phyloP scores from a whole-genome alignment of 768 basidiomycete genomes.

The Gyrodon lividus region DNA sequence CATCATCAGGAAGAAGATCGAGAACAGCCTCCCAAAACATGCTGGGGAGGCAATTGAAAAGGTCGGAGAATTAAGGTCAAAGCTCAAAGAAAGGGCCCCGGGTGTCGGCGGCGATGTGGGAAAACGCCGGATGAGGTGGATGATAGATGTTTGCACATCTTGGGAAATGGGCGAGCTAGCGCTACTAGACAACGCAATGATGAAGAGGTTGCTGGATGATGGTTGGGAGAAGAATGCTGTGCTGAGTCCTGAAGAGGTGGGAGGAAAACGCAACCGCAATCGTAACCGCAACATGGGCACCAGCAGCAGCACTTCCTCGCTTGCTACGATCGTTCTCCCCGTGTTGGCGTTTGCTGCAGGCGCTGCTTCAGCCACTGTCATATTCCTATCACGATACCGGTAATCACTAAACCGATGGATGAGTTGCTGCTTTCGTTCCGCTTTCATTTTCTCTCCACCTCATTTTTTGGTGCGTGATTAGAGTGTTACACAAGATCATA shows the following conservation, averaged over 20 bases:
- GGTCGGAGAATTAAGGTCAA: conserved; percentile 71
- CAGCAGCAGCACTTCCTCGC: not conserved
- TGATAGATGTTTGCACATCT: conserved; percentile 78
- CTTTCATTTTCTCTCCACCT: not conserved
- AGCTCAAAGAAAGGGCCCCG: conserved; percentile 76
- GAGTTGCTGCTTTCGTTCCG: not conserved
- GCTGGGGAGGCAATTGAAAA: conserved; percentile 78
- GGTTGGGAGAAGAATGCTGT: conserved; percentile 78
- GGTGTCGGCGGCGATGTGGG: conserved; percentile 80
- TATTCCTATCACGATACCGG: conserved; percentile 31
- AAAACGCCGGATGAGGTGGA: conserved; percentile 87
- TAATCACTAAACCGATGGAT: conserved; percentile 18
- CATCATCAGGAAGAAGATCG: conserved; percentile 70
- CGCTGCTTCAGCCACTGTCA: conserved; percentile 35
- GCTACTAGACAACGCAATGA: conserved; percentile 60
- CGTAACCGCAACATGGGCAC: conserved; percentile 5
- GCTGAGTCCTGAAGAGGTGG: conserved; percentile 43
- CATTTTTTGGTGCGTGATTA: conserved; percentile 10
- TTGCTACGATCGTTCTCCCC: conserved; percentile 26
- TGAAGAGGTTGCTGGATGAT: conserved; percentile 66
- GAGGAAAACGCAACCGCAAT: conserved; percentile 24
- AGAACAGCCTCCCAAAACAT: conserved; percentile 62
- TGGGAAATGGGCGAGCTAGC: conserved; percentile 87
- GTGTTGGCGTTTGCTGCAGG: conserved; percentile 45
- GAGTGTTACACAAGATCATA: not conserved